Evolutionary conservation across 768 basidiomycete species (phyloP), one percentile per base, ranked within the genome.

Genomic region (Lactifluus pinguis): DNA sequence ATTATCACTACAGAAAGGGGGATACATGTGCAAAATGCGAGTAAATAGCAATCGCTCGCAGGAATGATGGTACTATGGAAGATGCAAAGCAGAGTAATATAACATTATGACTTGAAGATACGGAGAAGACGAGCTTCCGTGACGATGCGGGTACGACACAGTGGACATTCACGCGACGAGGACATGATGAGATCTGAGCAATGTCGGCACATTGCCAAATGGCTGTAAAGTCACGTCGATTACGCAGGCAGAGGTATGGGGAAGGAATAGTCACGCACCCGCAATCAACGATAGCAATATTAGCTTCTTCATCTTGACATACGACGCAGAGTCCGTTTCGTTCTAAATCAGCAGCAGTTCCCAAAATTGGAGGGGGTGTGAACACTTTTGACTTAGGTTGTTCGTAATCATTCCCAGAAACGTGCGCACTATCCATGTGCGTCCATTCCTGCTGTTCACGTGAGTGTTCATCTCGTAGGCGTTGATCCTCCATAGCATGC

Each of bases 261-360:
- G 48, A 41, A 53, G 45, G 7, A 19, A n/a, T 25, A 29, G 10
- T 15, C 1, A 81, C 86, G 48, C 70, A 91, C 87, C 94, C 94
- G 81, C 94, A 97, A 72, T 97, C 94, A 13, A 95, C 88, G 57
- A 93, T 84, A 2, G 92, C 94, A 59, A 97, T 89, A 65, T 89
- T 93, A 0, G 94, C 93, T 65, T 95, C 93, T 61, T 93, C 89
- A 63, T 97, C 94, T 69, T 95, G 93, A 69, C 94, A 97, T 10
- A 97, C 81, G 0, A 95, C 90, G 70, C 94, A 97, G 5, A 94
- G 72, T 2, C 94, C 92, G 9, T 81, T 80, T 25, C 85, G 80
- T 63, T 91, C 89, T 13, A 80, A 69, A 42, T 76, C 72, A 1
- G 76, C 49, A 17, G 62, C 2, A 4, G 57, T 59, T 17, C 56